Base-by-base conservation (phyloP, 1,284 basidiomycete species). In the Marasmius fiardii region DNA sequence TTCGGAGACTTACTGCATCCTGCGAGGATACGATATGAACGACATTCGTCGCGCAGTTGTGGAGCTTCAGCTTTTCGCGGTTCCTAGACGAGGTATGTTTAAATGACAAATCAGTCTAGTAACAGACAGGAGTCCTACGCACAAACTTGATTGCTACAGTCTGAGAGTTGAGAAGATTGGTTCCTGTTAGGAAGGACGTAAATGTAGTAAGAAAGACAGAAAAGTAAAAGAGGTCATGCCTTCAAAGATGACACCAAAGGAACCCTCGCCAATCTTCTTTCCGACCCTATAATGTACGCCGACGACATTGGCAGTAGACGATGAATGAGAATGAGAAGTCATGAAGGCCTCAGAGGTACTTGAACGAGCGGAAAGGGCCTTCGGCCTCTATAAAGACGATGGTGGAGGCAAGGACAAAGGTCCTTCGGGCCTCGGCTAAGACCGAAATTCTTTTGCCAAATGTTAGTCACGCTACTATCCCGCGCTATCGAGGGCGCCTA, bases 71-170 rank as follows among this genome's bases (percentile, higher is more conserved):
- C 93, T 75, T 98, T 98, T 65, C 94, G 80, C 14, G 94, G 94
- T 83, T 97, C 93, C 92, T 95, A 69, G 43, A 20, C n/a, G 33
- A 31, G 39, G 34, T 39, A 4, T 43, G 53, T 33, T 28, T 34
- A 28, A 33, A 56, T 50, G 45, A 47, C 51, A 34, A 34, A 21
- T 44, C 24, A 5, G 47, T n/a, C 24, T 16, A 18, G 14, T 31
- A 20, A 28, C 6, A 23, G 20, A 18, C 24, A 14, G 24, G 26
- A 34, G 34, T 31, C 28, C 28, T 31, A 84, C 92, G 72, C 68
- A 95, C 94, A 81, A 98, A 98, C 79, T 98, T 98, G 85, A 98
- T 97, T 59, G 95, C 95, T 53, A 97, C 93, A 4, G 93, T 94
- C 77, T 95, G 93, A 33, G 90, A 92, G 79, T 97, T 97, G 71